phyloP scores from a whole-genome alignment of 2,329 filamentous ascomycete species.

The Aspergillus awamori region DNA sequence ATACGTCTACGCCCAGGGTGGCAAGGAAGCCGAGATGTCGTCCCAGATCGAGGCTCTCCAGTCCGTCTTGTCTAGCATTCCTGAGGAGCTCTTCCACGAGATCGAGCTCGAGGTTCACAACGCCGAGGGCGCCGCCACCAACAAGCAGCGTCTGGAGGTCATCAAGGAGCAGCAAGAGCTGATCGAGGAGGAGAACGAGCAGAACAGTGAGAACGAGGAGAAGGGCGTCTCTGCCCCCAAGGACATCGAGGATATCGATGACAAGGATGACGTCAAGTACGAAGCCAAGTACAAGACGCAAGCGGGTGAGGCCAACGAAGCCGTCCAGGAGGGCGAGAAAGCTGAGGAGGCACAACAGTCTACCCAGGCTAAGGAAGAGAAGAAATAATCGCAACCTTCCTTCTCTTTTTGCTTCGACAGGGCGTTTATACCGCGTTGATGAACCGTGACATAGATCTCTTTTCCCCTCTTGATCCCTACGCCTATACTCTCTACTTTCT shows the following conservation, averaged over 20 bases:
- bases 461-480: constrained; percentile 14
- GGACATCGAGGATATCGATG: constrained; percentile 90
- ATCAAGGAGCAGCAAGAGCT: constrained; percentile 98
- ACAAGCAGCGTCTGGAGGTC: constrained; percentile 98
- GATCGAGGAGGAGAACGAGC: constrained; percentile 94
- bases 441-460: constrained; percentile 3
- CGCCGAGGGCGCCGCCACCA: constrained; percentile 94
- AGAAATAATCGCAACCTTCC: constrained; percentile 23
- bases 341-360: constrained; percentile 30
- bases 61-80: constrained; percentile 89
- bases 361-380: constrained; percentile 27
- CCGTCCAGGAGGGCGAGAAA: constrained; percentile 43
- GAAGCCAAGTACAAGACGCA: constrained; percentile 55
- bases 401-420: neutral
- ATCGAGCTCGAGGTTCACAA: constrained; percentile 98
- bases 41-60: constrained; percentile 92
- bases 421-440: constrained; percentile 9
- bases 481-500: constrained; percentile 20
- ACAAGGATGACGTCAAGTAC: constrained; percentile 71
- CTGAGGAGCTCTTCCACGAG: constrained; percentile 98
- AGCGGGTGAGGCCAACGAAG: constrained; percentile 48
- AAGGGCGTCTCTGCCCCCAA: constrained; percentile 74
- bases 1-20: constrained; percentile 82
- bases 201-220: constrained; percentile 78
- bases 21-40: constrained; percentile 79